A percentile compares a stretch with the other conserved stretches of the same genome.
phyloP scores from a whole-genome alignment of 2,329 filamentous ascomycete genomes.

The Neonectria coccinea region DNA sequence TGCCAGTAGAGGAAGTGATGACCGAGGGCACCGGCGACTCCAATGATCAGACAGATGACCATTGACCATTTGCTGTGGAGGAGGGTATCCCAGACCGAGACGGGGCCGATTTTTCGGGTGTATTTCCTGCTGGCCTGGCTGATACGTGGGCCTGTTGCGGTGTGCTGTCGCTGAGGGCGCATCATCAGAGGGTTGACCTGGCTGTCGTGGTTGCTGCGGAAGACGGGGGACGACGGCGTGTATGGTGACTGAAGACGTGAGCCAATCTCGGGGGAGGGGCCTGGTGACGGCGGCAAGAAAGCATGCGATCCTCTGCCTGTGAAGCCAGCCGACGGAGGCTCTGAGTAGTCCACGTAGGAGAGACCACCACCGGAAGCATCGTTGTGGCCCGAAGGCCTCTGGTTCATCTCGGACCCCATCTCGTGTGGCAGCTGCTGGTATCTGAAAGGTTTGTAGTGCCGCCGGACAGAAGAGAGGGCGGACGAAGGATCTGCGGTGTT shows the following conservation, averaged over 20 bases:
- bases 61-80: constrained; percentile 28
- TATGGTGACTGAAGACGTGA: constrained; percentile 17
- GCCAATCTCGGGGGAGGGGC: constrained; percentile 3
- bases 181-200: constrained; percentile 23
- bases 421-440: not conserved
- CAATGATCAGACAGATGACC: constrained; percentile 23
- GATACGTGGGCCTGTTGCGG: not conserved
- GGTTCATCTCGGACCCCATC: not conserved
- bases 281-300: constrained; percentile 11
- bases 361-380: not conserved
- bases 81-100: constrained; percentile 13
- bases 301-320: not conserved
- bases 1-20: constrained; percentile 20
- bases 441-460: not conserved
- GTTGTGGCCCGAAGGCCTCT: not conserved
- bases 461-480: not conserved
- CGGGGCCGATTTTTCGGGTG: not conserved
- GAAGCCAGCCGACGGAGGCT: constrained; percentile 5
- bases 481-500: not conserved
- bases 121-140: constrained; percentile 11
- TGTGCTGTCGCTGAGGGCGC: not conserved
- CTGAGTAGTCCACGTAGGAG: constrained; percentile 9
- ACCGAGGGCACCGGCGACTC: constrained; percentile 16
- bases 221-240: constrained; percentile 14
- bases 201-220: constrained; percentile 15